These are phyloP conservation scores for Dovyalis caffra DNA, from an alignment of 345 rosid genomes.

Conservation along the genomic window DNA sequence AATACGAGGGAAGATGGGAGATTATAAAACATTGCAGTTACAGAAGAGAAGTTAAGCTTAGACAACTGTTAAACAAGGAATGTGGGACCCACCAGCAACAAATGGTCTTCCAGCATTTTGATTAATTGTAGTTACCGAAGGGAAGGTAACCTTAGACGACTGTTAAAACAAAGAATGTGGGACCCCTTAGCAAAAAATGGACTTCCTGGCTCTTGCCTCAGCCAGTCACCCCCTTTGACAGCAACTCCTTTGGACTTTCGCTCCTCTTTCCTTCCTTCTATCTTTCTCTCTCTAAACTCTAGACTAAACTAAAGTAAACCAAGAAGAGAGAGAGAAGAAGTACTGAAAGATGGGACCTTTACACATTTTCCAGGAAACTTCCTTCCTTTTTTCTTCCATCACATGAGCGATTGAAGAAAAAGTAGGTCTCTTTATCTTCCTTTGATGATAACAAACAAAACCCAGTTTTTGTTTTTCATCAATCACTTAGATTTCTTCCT, in stretches of 20 bases:
- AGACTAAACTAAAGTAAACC: not conserved
- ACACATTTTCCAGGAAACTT: constrained; percentile 17
- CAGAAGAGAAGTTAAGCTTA: too few species aligned
- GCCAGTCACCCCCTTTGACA: not conserved
- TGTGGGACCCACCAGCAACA: too few species aligned
- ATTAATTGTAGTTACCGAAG: too few species aligned
- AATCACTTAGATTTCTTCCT: not conserved
- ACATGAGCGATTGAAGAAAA: not conserved
- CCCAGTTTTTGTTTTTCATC: not conserved
- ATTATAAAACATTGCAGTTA: too few species aligned
- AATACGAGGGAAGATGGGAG: too few species aligned
- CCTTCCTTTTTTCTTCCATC: not conserved
- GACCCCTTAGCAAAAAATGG: not conserved
- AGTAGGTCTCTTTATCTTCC: not conserved
- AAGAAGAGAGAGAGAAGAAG: not conserved
- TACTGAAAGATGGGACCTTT: not conserved
- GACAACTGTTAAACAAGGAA: too few species aligned
- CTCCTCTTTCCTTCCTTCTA: not conserved
- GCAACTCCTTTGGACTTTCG: not conserved
- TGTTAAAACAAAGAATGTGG: not conserved
- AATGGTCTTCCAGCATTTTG: too few species aligned
- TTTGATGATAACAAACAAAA: not conserved
- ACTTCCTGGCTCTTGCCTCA: not conserved
- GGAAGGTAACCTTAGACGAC: not conserved
- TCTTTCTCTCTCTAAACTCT: not conserved